Evolutionary conservation across 805 yeast species (phyloP), one percentile per base, ranked within the genome.

Genomic region (Suhomyces sp.): DNA sequence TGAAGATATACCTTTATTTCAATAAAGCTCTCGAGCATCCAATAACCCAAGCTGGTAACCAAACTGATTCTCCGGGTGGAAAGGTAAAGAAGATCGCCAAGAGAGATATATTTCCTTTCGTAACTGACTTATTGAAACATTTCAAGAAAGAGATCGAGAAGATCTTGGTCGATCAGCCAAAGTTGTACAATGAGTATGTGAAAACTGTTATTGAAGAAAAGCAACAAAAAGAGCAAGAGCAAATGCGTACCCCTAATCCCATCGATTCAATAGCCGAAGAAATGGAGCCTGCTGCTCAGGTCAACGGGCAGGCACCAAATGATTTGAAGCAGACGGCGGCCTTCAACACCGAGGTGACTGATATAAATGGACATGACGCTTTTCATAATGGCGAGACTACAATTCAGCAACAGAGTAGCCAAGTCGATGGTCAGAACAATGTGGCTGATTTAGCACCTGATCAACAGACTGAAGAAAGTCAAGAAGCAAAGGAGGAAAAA

Each of bases 1-100:
- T 89, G 60, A 73, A 72, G 49, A 62, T 86, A 7, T 86, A 72
- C 55, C 54, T 58, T 20, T 49, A 53, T 35, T 60, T 56, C 44
- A 48, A 53, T 19, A 57, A 56, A n/a, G 51, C 48, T 20, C 47
- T 51, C n/a, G 47, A 43, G 6, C 46, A 44, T 3, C 44, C 43
- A 5, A 19, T 50, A 20, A 48, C 40, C 6, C 46, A 31, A 24
- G 24, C 8, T 15, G 17, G 20, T 13, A 37, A 33, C 10, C 46
- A 43, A n/a, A 40, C 39, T 8, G 74, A 68, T 10, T 61, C 72
- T 0, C 72, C 75, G 0, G 62, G 50, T 5, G 48, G 60, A 19
- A 72, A 67, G 51, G 44, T 57, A 2, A 74, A 75, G 49, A 71
- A 67, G 48, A 58, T 74, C 6, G 78, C 79, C 2, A 75, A 74